phyloP scores from a whole-genome alignment of 148 eudicot genomes.

The Fagopyrum homotropicum region DNA sequence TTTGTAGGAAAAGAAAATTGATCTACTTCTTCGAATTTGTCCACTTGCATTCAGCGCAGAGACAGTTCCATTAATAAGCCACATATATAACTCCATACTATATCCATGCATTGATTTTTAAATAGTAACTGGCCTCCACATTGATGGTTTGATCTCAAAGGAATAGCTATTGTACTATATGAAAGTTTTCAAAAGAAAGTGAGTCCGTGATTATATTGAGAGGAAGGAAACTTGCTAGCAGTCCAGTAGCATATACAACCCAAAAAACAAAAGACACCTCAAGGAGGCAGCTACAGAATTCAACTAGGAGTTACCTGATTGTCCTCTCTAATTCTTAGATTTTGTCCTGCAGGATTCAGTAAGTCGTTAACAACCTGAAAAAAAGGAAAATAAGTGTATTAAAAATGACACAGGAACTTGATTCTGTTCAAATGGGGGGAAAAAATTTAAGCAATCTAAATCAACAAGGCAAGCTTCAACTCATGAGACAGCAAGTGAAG shows the following conservation, averaged over 20 bases:
- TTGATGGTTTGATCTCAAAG: constrained; percentile 1
- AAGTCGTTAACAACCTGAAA: constrained; percentile 97
- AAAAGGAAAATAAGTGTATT: not conserved
- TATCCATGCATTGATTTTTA: not conserved
- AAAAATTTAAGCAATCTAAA: not conserved
- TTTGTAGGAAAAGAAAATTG: not conserved
- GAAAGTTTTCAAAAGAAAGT: not conserved
- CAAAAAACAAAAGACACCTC: not conserved
- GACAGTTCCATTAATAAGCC: not conserved
- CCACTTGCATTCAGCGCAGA: not conserved
- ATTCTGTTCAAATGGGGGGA: not conserved
- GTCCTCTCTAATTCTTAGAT: constrained; percentile 90
- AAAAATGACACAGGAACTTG: not conserved
- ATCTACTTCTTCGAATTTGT: not conserved
- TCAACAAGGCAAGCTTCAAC: not conserved
- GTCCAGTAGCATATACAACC: not conserved
- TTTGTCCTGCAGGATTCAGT: constrained; percentile 97
- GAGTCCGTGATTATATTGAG: not conserved
- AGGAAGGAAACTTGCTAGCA: not conserved
- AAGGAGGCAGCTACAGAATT: not conserved
- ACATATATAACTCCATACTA: not conserved
- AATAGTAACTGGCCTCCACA: not conserved
- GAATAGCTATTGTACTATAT: not conserved
- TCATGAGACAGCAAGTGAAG: not conserved
- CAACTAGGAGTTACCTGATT: constrained; percentile 49